These are phyloP conservation scores for Phoenix dactylifera DNA, from an alignment of 176 grass and related monocot genomes.

Conservation along the genomic window DNA sequence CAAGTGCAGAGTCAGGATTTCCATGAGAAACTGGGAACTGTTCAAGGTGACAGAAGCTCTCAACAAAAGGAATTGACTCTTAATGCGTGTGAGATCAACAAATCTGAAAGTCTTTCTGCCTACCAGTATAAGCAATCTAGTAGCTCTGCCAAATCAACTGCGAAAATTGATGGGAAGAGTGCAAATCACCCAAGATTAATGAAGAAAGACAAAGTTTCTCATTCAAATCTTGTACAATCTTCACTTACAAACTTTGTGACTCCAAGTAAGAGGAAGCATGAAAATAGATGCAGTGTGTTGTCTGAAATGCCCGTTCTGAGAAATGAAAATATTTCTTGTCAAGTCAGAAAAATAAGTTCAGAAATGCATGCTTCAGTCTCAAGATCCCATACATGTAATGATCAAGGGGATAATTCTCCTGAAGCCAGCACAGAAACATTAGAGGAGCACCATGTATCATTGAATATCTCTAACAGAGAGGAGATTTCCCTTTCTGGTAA, in stretches of 20 bases:
- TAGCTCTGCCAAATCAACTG: conserved; percentile 14
- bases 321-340: conserved; percentile 34
- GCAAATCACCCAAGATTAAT: conserved; percentile 20
- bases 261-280: conserved; percentile 68
- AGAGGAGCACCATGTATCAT: neutral
- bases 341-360: conserved; percentile 30
- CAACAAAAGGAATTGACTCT: neutral
- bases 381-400: conserved; percentile 13
- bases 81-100: neutral
- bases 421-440: conserved; percentile 29
- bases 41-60: neutral
- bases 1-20: conserved; percentile 17
- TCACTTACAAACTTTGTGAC: conserved; percentile 71
- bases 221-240: conserved; percentile 48
- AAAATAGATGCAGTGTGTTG: conserved; percentile 46
- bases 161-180: conserved; percentile 14
- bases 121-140: conserved; percentile 15
- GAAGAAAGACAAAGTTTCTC: conserved; percentile 25
- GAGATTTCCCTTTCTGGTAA: conserved; percentile 24
- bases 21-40: conserved; percentile 15
- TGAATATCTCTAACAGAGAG: conserved; percentile 11
- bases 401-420: conserved; percentile 25
- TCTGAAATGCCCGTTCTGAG: conserved; percentile 78
- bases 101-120: neutral
- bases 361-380: conserved; percentile 19